phyloP scores from a whole-genome alignment of 2,329 filamentous ascomycete species.

The Pseudogymnoascus sp. region DNA sequence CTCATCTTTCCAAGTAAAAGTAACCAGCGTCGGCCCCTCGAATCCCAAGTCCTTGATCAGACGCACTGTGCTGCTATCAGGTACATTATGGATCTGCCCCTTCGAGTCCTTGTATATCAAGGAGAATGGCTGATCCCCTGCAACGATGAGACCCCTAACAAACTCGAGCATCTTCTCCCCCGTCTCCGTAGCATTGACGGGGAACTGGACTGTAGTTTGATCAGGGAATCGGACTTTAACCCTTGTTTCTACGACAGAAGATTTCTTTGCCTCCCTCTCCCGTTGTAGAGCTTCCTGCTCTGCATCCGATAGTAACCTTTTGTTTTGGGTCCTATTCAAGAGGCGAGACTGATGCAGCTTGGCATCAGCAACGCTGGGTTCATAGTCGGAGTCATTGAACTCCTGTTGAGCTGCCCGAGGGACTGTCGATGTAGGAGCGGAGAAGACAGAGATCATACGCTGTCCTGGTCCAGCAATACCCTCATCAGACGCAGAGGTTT shows the following conservation, averaged over 20 bases:
- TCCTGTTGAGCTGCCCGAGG: slow-evolving; percentile 64
- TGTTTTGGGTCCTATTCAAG: slow-evolving; percentile 50
- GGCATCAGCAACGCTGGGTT: slow-evolving; percentile 66
- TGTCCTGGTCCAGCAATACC: slow-evolving; percentile 24
- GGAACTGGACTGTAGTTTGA: slow-evolving; percentile 66
- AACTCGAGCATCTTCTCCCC: slow-evolving; percentile 65
- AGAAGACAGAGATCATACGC: slow-evolving; percentile 61
- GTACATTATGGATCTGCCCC: slow-evolving; percentile 26
- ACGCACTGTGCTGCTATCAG: slow-evolving; percentile 37
- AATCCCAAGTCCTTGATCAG: slow-evolving; percentile 70
- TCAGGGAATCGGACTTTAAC: slow-evolving; percentile 85
- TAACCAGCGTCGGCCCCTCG: slow-evolving; percentile 62
- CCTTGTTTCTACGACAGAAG: slow-evolving; percentile 57
- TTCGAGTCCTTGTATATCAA: slow-evolving; percentile 40
- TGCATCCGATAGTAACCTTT: slow-evolving; percentile 69
- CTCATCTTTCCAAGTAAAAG: slow-evolving; percentile 62
- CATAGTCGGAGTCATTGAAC: slow-evolving; percentile 66
- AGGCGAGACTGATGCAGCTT: slow-evolving; percentile 65
- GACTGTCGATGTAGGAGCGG: slow-evolving; percentile 63
- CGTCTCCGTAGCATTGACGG: slow-evolving; percentile 60
- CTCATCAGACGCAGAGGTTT: slow-evolving; percentile 13
- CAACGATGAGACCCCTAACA: slow-evolving; percentile 62
- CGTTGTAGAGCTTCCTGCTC: slow-evolving; percentile 60
- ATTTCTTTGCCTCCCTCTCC: slow-evolving; percentile 56
- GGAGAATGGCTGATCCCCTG: slow-evolving; percentile 57